phyloP scores from a whole-genome alignment of 352 stramenopile genomes.

The Phytophthora sp. region DNA sequence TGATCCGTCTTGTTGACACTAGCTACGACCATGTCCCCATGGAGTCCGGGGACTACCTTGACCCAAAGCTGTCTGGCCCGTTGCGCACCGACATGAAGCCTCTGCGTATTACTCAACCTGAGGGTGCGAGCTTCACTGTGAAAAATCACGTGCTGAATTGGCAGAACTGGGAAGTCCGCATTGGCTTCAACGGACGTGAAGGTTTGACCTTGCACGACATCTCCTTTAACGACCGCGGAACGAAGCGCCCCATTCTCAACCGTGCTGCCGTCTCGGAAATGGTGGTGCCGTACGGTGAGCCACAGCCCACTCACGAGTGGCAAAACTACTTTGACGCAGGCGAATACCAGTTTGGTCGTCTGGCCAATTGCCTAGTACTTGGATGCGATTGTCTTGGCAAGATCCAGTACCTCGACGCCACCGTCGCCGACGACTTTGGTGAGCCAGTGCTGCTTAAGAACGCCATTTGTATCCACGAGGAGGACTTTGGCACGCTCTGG shows the following conservation, averaged over 20 bases:
- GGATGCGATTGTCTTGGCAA: slow-evolving; percentile 84
- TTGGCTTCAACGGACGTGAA: slow-evolving; percentile 85
- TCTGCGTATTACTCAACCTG: slow-evolving; percentile 68
- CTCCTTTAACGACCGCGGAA: slow-evolving; percentile 42
- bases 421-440: slow-evolving; percentile 57
- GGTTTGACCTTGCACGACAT: slow-evolving; percentile 81
- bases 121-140: slow-evolving; percentile 74
- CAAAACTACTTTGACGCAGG: slow-evolving; percentile 89
- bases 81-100: slow-evolving; percentile 55
- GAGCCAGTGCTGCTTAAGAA: slow-evolving; percentile 66
- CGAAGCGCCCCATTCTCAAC: slow-evolving; percentile 60
- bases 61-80: slow-evolving; percentile 26
- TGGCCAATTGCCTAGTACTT: slow-evolving; percentile 72
- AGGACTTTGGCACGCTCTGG: slow-evolving; percentile 79
- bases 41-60: slow-evolving; percentile 39
- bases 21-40: slow-evolving; percentile 37
- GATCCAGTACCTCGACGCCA: slow-evolving; percentile 87
- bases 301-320: slow-evolving; percentile 61
- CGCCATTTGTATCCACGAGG: slow-evolving; percentile 85
- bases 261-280: slow-evolving; percentile 78
- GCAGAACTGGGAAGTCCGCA: slow-evolving; percentile 79
- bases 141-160: slow-evolving; percentile 68
- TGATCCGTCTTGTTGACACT: slow-evolving; percentile 44
- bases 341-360: slow-evolving; percentile 75
- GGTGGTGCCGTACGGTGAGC: slow-evolving; percentile 85